These are phyloP conservation scores for Diaporthe aspalathi DNA, from an alignment of 2,329 filamentous ascomycete genomes.

Conservation along the genomic window DNA sequence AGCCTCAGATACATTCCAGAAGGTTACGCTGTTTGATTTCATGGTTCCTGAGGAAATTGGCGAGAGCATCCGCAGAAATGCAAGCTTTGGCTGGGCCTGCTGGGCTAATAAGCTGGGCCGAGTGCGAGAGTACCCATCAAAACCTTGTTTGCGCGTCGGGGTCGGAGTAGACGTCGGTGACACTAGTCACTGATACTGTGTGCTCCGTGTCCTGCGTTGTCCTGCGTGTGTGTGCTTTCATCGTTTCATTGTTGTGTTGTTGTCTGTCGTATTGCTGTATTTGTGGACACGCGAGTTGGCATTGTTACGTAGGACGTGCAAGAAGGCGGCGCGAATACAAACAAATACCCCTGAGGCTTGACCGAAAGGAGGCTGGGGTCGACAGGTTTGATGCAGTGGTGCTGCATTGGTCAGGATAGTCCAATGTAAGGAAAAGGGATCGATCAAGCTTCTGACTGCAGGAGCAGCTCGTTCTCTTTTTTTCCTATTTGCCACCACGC, in stretches of 20 bases:
- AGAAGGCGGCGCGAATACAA: too few species aligned
- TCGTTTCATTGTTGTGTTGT: too few species aligned
- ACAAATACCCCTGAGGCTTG: conserved; percentile 24
- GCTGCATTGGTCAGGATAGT: not conserved
- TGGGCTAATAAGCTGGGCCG: too few species aligned
- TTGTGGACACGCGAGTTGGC: too few species aligned
- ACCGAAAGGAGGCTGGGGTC: conserved; percentile 23
- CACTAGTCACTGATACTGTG: too few species aligned
- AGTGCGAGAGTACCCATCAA: not conserved
- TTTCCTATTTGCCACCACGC: conserved; percentile 12
- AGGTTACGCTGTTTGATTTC: conserved; percentile 29
- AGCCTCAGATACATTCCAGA: conserved; percentile 27
- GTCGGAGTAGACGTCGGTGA: not conserved
- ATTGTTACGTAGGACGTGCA: too few species aligned
- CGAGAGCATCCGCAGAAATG: conserved; percentile 1
- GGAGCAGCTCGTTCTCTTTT: not conserved
- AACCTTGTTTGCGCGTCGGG: conserved; percentile 11
- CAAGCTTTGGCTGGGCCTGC: not conserved
- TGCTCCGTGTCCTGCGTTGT: too few species aligned
- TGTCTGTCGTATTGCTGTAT: too few species aligned
- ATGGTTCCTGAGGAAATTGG: not conserved
- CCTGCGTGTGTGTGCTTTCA: too few species aligned
- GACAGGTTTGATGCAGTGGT: conserved; percentile 28
- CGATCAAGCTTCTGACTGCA: conserved; percentile 27
- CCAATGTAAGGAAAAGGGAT: conserved; percentile 21